Base-by-base conservation (phyloP, 345 rosid species). In the Populus davidiana region DNA sequence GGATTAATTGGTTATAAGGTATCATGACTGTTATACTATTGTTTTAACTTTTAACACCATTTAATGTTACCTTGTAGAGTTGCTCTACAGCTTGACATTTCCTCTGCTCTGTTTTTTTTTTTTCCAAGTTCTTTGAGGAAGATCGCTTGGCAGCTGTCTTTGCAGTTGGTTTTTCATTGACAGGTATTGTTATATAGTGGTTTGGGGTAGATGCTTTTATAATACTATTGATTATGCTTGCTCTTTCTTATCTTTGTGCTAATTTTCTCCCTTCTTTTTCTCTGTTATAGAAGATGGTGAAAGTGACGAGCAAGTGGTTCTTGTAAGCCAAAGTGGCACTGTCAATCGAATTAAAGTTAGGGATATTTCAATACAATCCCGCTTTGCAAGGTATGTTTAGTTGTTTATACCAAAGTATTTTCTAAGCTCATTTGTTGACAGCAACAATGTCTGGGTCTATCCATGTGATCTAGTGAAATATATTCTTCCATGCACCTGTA, bases 261-360 rank as follows among this genome's bases (percentile, higher is more conserved):
- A 25, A 68, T 65, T 74, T 23, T 62, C 41, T 54, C 25, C 33
- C 41, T 74, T 13, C 63, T 70, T 23, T 79, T 38, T 14, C 78
- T 52, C 67, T 63, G 12, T 41, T 69, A 66, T 85, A 92, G 96
- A 92, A 73, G 93, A 93, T 81, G 97, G 97, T 35, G 97, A 96
- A 82, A 91, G 94, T 52, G 94, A 93, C 66, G 99, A 96, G 77
- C 98, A 96, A 83, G 93, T 96, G 33, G 96, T 96, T 82, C 81
- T 93, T 21, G 96, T 95, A 64, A 95, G 98, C 87, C 99, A 95
- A 78, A 95, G 94, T 54, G 98, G 99, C 70, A 91, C 92, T 36
- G 90, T 90, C 18, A 96, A 92, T 80, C 86, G 98, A 82, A 89
- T 96, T 76, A 96, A 96, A 87, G 99, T 93, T 76, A 87, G 89